phyloP scores from a whole-genome alignment of 2,329 filamentous ascomycete genomes.

The Trichoderma sp. region DNA sequence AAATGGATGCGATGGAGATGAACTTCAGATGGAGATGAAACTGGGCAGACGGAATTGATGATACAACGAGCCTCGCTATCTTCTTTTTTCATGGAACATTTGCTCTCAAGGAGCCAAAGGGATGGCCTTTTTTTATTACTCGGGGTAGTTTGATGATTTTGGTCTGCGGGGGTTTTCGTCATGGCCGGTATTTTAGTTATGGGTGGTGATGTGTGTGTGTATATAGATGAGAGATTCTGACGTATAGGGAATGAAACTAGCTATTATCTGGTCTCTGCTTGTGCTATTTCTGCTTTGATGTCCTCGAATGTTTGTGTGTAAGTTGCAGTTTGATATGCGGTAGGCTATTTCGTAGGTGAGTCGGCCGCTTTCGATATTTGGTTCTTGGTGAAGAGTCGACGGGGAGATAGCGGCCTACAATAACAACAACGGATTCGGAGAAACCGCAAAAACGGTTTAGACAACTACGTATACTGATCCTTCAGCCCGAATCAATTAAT shows the following conservation, averaged over 20 bases:
- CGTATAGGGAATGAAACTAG: background rate
- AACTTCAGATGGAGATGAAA: background rate
- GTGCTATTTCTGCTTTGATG: background rate
- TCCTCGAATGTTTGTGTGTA: background rate
- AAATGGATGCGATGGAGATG: background rate
- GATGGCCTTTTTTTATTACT: background rate
- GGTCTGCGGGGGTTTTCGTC: background rate
- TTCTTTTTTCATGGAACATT: background rate
- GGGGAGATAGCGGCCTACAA: too few species aligned
- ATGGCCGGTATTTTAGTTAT: background rate
- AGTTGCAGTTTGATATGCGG: background rate
- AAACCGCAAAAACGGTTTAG: background rate
- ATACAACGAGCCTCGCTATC: background rate
- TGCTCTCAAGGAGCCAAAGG: background rate
- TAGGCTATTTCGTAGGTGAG: background rate
- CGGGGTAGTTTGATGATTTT: background rate
- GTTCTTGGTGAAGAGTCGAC: background rate
- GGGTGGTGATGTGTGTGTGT: constrained; percentile 2
- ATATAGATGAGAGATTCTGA: constrained; percentile 10
- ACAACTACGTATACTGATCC: background rate
- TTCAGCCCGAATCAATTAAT: background rate
- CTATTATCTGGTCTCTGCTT: background rate
- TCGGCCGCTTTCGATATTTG: background rate
- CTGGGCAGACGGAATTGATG: background rate
- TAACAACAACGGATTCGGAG: background rate